Evolutionary conservation across 805 yeast species (phyloP).

Genomic region (Ogataea zsoltii): DNA sequence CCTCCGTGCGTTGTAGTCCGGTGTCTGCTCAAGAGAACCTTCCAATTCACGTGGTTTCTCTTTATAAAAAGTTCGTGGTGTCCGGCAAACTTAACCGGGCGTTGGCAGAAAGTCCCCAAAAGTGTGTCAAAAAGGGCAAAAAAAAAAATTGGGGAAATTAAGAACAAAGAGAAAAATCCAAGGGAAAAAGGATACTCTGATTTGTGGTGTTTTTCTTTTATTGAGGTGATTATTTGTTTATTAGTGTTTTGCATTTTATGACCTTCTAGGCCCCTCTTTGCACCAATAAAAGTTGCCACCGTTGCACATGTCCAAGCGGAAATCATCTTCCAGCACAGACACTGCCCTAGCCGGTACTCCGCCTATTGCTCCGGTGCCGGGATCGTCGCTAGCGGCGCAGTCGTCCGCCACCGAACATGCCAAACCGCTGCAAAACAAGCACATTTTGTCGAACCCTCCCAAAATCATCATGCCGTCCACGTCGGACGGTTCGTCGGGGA

Average conservation of each 20-base stretch:
- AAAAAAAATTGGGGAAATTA: constrained; percentile 1
- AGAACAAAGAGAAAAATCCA: not conserved
- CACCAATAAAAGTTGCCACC: not conserved
- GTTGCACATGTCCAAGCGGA: constrained; percentile 6
- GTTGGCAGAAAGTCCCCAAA: not conserved
- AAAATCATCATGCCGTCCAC: constrained; percentile 31
- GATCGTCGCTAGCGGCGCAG: not conserved
- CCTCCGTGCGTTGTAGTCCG: too few species aligned
- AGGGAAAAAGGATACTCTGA: too few species aligned
- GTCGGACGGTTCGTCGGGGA: constrained; percentile 14
- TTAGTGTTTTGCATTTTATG: not conserved
- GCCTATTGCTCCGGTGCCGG: constrained; percentile 4
- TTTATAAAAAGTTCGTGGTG: too few species aligned
- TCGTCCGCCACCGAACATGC: not conserved
- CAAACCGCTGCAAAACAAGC: constrained; percentile 11
- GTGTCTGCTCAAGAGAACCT: too few species aligned
- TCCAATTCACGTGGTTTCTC: too few species aligned
- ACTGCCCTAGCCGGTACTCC: constrained; percentile 1
- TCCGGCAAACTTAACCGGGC: not conserved
- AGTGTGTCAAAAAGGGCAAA: constrained; percentile 1
- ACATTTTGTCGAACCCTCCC: constrained; percentile 22
- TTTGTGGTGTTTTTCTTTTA: too few species aligned
- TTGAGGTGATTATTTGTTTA: not conserved
- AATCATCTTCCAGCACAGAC: not conserved
- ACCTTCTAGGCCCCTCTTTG: not conserved